Percentiles rank a stretch among this genome's conserved stretches.
phyloP scores from a whole-genome alignment of 176 grass and related monocot genomes.

The Luzula sylvatica region DNA sequence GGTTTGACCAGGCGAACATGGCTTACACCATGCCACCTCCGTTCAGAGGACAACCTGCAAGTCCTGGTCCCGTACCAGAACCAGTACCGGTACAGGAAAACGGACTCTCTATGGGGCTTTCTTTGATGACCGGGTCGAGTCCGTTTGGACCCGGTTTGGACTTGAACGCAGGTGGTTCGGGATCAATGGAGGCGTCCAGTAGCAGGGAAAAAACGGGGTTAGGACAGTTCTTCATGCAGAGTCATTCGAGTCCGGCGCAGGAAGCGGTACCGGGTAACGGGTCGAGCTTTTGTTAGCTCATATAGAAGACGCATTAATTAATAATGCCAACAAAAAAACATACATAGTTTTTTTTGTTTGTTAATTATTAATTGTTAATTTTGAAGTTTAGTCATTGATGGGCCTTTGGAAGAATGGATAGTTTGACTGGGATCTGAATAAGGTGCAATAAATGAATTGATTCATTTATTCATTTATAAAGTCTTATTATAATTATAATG shows the following conservation, averaged over 20 bases:
- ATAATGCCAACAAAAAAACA: background rate
- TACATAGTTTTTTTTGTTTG: conserved; percentile 18
- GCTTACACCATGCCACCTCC: background rate
- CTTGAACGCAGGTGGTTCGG: conserved; percentile 20
- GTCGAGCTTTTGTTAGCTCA: conserved; percentile 11
- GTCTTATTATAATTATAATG: too few species aligned
- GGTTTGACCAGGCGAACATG: conserved; percentile 10
- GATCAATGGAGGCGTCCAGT: conserved; percentile 11
- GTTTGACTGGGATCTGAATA: conserved; percentile 9
- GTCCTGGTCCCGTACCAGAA: conserved; percentile 4
- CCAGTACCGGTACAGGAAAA: conserved; percentile 8
- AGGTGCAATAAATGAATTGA: conserved; percentile 8
- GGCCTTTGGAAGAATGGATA: conserved; percentile 5
- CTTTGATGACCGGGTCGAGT: conserved; percentile 9
- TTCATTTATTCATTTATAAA: too few species aligned
- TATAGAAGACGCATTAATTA: too few species aligned
- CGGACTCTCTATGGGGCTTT: conserved; percentile 8
- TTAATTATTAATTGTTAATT: conserved; percentile 12
- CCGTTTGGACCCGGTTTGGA: conserved; percentile 17
- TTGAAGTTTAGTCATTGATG: conserved; percentile 10
- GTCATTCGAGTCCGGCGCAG: conserved; percentile 7
- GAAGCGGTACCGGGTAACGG: conserved; percentile 20
- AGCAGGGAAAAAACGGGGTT: conserved; percentile 8
- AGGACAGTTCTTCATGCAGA: conserved; percentile 17
- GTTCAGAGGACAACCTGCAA: background rate